phyloP scores from a whole-genome alignment of 2,329 filamentous ascomycete species.

The Whalleya microplaca region DNA sequence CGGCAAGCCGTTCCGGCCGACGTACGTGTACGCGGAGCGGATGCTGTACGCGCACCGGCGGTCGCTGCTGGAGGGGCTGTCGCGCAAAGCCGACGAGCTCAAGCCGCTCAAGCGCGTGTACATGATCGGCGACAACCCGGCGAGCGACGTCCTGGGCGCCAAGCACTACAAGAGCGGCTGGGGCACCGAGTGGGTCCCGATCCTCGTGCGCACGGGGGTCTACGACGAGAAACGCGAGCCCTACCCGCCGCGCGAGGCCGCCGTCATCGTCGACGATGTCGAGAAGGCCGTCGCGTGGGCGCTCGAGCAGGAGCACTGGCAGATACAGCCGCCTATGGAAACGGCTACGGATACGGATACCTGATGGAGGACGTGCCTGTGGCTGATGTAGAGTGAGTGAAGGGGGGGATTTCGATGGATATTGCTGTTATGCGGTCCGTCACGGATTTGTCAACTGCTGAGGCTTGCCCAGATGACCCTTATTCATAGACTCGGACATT shows the following conservation, averaged over 20 bases:
- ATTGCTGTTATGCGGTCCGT: too few relatives aligned
- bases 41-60: conserved; percentile 66
- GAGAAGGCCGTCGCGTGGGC: conserved; percentile 78
- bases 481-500: not conserved
- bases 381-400: too few relatives aligned
- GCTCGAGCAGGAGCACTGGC: conserved; percentile 59
- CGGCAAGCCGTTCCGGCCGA: conserved; percentile 79
- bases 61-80: conserved; percentile 43
- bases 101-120: conserved; percentile 73
- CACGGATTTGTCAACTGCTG: not conserved
- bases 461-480: not conserved
- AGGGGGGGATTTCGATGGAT: too few relatives aligned
- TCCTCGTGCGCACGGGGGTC: conserved; percentile 82
- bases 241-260: conserved; percentile 65
- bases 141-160: conserved; percentile 87
- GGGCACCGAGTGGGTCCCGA: conserved; percentile 75
- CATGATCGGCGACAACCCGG: conserved; percentile 92
- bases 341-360: not conserved
- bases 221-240: conserved; percentile 54
- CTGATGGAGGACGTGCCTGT: not conserved
- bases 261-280: conserved; percentile 73
- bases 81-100: conserved; percentile 15
- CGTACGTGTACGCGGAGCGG: conserved; percentile 83
- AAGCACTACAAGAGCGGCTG: conserved; percentile 71
- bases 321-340: conserved; percentile 30